Evolutionary conservation across 192 early-diverging fungal genomes (phyloP).

Genomic region (Podochytrium sp.): DNA sequence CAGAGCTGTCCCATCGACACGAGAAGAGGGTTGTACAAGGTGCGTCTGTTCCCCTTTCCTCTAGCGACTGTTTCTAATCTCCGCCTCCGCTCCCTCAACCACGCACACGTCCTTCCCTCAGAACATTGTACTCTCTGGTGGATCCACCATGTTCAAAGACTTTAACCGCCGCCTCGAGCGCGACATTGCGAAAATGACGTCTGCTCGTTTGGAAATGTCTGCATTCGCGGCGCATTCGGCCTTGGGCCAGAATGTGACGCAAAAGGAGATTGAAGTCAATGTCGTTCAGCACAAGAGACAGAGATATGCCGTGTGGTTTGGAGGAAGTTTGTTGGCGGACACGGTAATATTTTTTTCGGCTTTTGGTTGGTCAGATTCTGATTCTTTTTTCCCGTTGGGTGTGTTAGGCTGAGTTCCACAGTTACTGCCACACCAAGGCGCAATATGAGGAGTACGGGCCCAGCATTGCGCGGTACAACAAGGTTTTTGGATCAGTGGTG

Average conservation of each 20-base stretch:
- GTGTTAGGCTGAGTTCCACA: constrained; percentile 81
- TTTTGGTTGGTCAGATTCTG: neutral
- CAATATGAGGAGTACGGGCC: constrained; percentile 99
- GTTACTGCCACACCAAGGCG: constrained; percentile 94
- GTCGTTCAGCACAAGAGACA: constrained; percentile 99
- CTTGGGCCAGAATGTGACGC: constrained; percentile 67
- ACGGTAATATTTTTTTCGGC: constrained; percentile 73
- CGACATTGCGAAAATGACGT: constrained; percentile 89
- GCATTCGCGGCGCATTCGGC: constrained; percentile 56
- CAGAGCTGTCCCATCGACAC: constrained; percentile 97
- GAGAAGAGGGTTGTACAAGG: constrained; percentile 94
- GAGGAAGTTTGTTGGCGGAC: constrained; percentile 91
- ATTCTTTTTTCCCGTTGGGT: neutral
- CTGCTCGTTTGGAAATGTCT: constrained; percentile 41
- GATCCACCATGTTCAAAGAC: constrained; percentile 99
- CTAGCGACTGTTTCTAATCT: neutral
- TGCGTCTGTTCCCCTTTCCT: constrained; percentile 26
- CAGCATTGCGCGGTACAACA: constrained; percentile 91
- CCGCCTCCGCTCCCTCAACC: neutral
- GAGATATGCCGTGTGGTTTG: constrained; percentile 99
- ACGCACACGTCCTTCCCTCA: constrained; percentile 30
- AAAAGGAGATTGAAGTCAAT: constrained; percentile 92
- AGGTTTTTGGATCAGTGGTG: constrained; percentile 74
- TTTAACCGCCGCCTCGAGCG: constrained; percentile 93
- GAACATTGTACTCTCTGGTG: constrained; percentile 99